phyloP scores from a whole-genome alignment of 2,329 filamentous ascomycete genomes.

The Ceratocystis diversiconidia region DNA sequence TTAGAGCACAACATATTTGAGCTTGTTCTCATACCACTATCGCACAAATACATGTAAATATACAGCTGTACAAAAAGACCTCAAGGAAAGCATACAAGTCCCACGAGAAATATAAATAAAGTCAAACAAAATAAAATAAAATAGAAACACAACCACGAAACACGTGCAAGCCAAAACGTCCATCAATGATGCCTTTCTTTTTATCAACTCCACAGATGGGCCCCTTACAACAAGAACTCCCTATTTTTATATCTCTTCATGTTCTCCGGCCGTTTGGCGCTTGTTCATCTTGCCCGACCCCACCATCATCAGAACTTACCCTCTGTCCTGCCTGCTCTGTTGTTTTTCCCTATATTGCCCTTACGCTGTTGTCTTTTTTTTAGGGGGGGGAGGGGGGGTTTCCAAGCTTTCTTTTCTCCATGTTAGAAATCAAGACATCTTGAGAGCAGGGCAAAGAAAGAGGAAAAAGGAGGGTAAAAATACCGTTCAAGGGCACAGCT shows the following conservation, averaged over 20 bases:
- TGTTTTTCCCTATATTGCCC: not conserved
- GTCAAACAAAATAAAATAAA: not conserved
- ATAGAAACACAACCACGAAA: no score
- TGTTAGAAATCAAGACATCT: not conserved
- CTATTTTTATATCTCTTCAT: not conserved
- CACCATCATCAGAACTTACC: not conserved
- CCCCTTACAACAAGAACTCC: not conserved
- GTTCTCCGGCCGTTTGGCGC: not conserved
- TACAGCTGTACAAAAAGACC: no score
- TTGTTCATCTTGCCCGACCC: not conserved
- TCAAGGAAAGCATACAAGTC: not conserved
- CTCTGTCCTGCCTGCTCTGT: not conserved
- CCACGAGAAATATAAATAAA: not conserved
- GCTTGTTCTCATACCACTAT: no score
- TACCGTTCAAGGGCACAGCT: slow-evolving; percentile 1
- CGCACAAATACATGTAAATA: no score
- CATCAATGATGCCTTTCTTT: not conserved
- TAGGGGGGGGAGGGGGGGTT: no score
- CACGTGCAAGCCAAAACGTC: not conserved
- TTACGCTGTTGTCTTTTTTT: not conserved
- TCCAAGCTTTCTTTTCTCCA: not conserved
- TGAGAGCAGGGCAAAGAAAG: not conserved
- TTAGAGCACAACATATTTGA: no score
- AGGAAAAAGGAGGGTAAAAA: not conserved
- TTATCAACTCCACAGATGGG: not conserved